Conservation (phyloP, 2,329 filamentous ascomycete species). For the Dichotomopilus funicola region DNA sequence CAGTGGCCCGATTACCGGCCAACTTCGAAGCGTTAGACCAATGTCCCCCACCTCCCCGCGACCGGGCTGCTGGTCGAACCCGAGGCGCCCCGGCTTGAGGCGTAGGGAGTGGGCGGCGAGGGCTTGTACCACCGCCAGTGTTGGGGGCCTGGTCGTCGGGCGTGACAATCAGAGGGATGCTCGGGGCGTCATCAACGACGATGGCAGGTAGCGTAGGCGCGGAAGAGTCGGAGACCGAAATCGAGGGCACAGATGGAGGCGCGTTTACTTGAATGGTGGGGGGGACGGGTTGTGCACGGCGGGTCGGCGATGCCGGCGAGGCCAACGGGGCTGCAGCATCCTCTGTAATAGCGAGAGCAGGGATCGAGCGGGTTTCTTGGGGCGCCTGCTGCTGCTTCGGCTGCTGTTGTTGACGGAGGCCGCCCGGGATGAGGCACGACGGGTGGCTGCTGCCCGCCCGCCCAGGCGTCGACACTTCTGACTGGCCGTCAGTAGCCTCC, state of each 20-base stretch:
- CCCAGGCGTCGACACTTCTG: slow-evolving; percentile 37
- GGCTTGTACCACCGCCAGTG: slow-evolving; percentile 17
- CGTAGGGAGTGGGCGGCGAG: slow-evolving; percentile 42
- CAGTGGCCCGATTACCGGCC: slow-evolving; percentile 48
- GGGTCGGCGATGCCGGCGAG: slow-evolving; percentile 31
- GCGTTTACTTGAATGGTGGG: slow-evolving; percentile 41
- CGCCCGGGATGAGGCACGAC: slow-evolving; percentile 19
- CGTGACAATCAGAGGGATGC: slow-evolving; percentile 39
- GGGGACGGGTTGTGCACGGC: slow-evolving; percentile 31
- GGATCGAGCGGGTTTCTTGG: slow-evolving; percentile 33
- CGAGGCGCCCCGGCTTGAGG: slow-evolving; percentile 34
- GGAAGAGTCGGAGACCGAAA: slow-evolving; percentile 39
- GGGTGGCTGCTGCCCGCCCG: slow-evolving; percentile 23
- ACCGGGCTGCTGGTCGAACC: slow-evolving; percentile 32
- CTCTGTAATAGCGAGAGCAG: slow-evolving; percentile 50
- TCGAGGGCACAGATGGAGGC: slow-evolving; percentile 43
- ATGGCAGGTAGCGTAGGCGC: slow-evolving; percentile 30
- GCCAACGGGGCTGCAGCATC: slow-evolving; percentile 33
- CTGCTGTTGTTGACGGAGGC: slow-evolving; percentile 22
- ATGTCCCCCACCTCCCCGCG: slow-evolving; percentile 55
- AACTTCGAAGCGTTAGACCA: slow-evolving; percentile 50
- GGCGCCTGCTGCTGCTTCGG: slow-evolving; percentile 25
- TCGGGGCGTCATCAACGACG: slow-evolving; percentile 29
- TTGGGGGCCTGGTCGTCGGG: slow-evolving; percentile 34
- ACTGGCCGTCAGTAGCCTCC: slow-evolving; percentile 63